A percentile compares a stretch with the other conserved stretches of the same genome.
Conservation (phyloP, 2,329 filamentous ascomycete species). For the Fusarium sp. region DNA sequence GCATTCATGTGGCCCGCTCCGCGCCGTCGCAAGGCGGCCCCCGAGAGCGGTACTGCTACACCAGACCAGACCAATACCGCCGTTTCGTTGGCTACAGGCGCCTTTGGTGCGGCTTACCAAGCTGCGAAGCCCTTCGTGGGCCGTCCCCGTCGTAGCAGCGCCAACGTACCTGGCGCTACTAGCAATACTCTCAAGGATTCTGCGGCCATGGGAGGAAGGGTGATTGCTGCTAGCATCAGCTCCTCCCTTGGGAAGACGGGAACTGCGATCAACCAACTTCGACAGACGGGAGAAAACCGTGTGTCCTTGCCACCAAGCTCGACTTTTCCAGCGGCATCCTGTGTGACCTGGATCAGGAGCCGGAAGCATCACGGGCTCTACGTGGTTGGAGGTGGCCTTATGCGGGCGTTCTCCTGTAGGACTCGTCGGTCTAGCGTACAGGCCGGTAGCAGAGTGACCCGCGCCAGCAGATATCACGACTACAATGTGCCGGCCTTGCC, state of each 20-base stretch:
- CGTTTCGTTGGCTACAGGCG: slow-evolving; percentile 73
- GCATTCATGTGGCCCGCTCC: slow-evolving; percentile 89
- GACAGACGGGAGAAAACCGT: slow-evolving; percentile 78
- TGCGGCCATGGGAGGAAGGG: slow-evolving; percentile 73
- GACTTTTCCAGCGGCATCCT: slow-evolving; percentile 63
- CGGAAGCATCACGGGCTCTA: slow-evolving; percentile 69
- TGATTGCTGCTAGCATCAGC: slow-evolving; percentile 75
- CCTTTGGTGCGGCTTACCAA: slow-evolving; percentile 73
- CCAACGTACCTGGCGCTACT: slow-evolving; percentile 47
- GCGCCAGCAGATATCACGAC: slow-evolving; percentile 68
- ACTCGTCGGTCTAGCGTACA: slow-evolving; percentile 62
- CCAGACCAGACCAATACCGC: slow-evolving; percentile 62
- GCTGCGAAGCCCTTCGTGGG: slow-evolving; percentile 68
- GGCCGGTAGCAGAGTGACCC: slow-evolving; percentile 60
- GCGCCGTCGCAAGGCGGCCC: slow-evolving; percentile 57
- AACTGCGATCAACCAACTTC: slow-evolving; percentile 71
- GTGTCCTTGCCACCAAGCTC: slow-evolving; percentile 69
- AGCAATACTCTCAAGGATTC: slow-evolving; percentile 62
- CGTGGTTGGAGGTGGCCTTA: slow-evolving; percentile 69
- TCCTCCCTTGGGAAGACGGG: slow-evolving; percentile 78
- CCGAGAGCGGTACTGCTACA: slow-evolving; percentile 56
- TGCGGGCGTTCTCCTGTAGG: slow-evolving; percentile 70
- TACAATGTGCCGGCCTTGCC: slow-evolving; percentile 70
- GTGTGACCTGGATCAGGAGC: slow-evolving; percentile 70
- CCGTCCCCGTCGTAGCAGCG: slow-evolving; percentile 61